phyloP scores from a whole-genome alignment of 257 asterid species.

The Solanum paucissectum region DNA sequence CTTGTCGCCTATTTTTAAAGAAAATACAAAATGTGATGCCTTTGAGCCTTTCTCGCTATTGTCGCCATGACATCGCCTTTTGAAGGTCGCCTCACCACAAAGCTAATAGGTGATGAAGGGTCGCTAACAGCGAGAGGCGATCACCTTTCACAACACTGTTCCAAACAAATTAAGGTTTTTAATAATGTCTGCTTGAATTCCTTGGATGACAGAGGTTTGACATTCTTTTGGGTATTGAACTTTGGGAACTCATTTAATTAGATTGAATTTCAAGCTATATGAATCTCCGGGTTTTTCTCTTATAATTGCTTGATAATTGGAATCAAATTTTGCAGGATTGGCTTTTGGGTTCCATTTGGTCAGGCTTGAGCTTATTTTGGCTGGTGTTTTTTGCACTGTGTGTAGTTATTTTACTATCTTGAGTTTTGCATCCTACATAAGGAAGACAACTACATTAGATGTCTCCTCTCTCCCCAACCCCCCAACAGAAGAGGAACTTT shows the following conservation, averaged over 20 bases:
- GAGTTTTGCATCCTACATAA: background rate
- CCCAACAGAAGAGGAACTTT: background rate
- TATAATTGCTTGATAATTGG: background rate
- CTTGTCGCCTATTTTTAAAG: no score
- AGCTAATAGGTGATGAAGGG: background rate
- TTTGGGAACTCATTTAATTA: background rate
- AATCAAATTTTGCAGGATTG: background rate
- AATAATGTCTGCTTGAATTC: background rate
- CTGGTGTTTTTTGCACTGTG: background rate
- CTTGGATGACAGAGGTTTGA: background rate
- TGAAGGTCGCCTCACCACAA: background rate
- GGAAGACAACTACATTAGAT: background rate
- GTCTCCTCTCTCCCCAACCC: background rate
- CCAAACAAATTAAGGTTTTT: background rate
- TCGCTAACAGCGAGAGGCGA: background rate
- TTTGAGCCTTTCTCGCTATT: background rate
- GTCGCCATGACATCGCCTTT: background rate
- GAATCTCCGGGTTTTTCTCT: background rate
- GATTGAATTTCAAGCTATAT: background rate
- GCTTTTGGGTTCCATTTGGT: background rate
- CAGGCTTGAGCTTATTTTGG: background rate
- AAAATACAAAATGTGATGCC: background rate
- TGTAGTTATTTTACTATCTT: background rate
- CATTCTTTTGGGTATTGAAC: background rate
- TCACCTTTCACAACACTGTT: background rate